Percentiles rank a stretch among this genome's conserved stretches.
Evolutionary conservation across 192 early-diverging fungal genomes (phyloP).

Genomic region (Coemansia sp.): DNA sequence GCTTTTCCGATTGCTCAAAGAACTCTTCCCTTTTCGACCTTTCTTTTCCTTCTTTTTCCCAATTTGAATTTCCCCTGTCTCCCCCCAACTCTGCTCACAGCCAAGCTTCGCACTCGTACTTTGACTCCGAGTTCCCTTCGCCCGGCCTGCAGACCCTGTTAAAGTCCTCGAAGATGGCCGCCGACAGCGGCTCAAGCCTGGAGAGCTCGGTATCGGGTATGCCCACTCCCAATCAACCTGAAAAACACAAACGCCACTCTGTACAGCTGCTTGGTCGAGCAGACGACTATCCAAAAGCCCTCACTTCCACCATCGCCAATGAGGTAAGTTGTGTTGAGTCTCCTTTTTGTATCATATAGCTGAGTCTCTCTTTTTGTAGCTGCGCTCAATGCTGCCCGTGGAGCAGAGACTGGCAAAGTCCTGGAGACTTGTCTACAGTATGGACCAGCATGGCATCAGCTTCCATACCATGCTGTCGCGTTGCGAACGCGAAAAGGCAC

Average conservation of each 20-base stretch:
- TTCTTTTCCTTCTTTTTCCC: conserved; percentile 15
- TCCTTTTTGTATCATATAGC: not conserved
- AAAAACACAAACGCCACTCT: conserved; percentile 12
- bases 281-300: conserved; percentile 38
- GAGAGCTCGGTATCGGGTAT: too few species aligned
- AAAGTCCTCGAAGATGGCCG: too few species aligned
- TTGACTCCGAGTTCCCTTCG: too few species aligned
- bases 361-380: conserved; percentile 47
- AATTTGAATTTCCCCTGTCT: conserved; percentile 22
- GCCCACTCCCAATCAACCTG: not conserved
- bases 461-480: conserved; percentile 76
- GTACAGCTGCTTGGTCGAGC: conserved; percentile 31
- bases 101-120: too few species aligned
- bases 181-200: too few species aligned
- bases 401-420: conserved; percentile 69
- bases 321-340: conserved; percentile 5
- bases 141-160: too few species aligned
- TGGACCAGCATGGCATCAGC: conserved; percentile 92
- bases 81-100: too few species aligned
- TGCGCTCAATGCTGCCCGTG: conserved; percentile 76
- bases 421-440: conserved; percentile 84
- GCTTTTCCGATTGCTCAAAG: conserved; percentile 6
- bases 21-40: conserved; percentile 21
- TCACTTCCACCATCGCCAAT: conserved; percentile 37
- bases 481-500: conserved; percentile 64